A percentile compares a stretch with the other conserved stretches of the same genome.
phyloP scores from a whole-genome alignment of 2,329 filamentous ascomycete genomes.

The Ambrosiella xylebori region DNA sequence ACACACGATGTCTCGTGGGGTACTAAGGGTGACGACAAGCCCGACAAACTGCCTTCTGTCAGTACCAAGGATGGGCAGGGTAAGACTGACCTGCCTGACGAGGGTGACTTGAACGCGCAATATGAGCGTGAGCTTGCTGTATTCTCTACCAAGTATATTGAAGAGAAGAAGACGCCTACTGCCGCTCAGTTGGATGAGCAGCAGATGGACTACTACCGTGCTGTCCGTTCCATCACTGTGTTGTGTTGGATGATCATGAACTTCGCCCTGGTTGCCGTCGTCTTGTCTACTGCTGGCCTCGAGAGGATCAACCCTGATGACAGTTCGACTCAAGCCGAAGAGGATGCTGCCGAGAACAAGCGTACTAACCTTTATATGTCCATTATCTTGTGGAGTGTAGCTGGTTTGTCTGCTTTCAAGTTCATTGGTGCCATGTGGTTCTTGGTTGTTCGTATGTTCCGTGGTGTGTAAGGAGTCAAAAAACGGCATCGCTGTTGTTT shows the following conservation, averaged over 20 bases:
- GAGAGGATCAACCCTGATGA: slow-evolving; percentile 40
- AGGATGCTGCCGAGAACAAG: slow-evolving; percentile 25
- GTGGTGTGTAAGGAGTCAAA: slow-evolving; percentile 37
- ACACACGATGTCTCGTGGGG: slow-evolving; percentile 98
- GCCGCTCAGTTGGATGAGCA: slow-evolving; percentile 48
- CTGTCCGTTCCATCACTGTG: slow-evolving; percentile 82
- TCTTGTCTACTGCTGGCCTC: slow-evolving; percentile 71
- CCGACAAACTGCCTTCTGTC: slow-evolving; percentile 75
- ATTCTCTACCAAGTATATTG: slow-evolving; percentile 58
- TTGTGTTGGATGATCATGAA: slow-evolving; percentile 95
- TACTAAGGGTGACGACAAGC: slow-evolving; percentile 93
- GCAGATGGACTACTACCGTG: slow-evolving; percentile 97
- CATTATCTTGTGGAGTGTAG: slow-evolving; percentile 78
- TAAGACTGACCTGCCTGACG: slow-evolving; percentile 90
- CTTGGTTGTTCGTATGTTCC: slow-evolving; percentile 73
- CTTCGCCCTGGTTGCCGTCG: slow-evolving; percentile 69
- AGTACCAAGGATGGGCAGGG: slow-evolving; percentile 75
- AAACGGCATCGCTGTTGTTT: background rate
- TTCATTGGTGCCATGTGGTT: slow-evolving; percentile 86
- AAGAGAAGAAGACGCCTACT: slow-evolving; percentile 46
- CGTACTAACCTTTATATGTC: slow-evolving; percentile 70
- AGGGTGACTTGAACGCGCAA: slow-evolving; percentile 85
- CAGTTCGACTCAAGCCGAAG: slow-evolving; percentile 20
- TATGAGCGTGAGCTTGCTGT: slow-evolving; percentile 70
- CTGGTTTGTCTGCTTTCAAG: slow-evolving; percentile 65